A percentile compares a stretch with the other conserved stretches of the same genome.
These are phyloP conservation scores for Diaporthe citrichinensis DNA, from an alignment of 2,329 filamentous ascomycete species.

Conservation along the genomic window DNA sequence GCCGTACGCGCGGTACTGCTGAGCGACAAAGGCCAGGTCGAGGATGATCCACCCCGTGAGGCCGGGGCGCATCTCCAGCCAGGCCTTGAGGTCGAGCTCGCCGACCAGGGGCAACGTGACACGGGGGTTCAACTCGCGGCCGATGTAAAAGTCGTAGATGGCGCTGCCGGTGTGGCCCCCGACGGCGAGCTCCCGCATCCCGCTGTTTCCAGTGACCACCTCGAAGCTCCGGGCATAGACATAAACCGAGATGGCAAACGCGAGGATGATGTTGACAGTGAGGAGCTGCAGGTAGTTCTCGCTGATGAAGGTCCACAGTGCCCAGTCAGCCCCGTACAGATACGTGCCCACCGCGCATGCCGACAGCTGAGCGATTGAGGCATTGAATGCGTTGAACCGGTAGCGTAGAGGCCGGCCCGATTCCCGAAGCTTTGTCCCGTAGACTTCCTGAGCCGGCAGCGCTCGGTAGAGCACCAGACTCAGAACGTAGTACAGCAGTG, in stretches of 20 bases:
- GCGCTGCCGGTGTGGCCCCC: conserved; percentile 85
- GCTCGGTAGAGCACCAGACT: conserved; percentile 81
- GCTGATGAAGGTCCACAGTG: conserved; percentile 89
- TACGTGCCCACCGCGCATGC: conserved; percentile 79
- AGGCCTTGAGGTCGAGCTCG: conserved; percentile 87
- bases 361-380: conserved; percentile 77
- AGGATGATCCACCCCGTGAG: conserved; percentile 88
- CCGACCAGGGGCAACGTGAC: conserved; percentile 81
- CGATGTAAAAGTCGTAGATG: conserved; percentile 94
- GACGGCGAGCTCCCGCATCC: conserved; percentile 80
- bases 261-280: conserved; percentile 82
- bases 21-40: conserved; percentile 83
- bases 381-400: conserved; percentile 81
- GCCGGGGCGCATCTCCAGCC: conserved; percentile 86
- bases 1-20: conserved; percentile 86
- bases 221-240: conserved; percentile 85
- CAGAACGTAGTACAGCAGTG: conserved; percentile 80
- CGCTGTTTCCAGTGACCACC: conserved; percentile 78
- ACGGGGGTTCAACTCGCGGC: conserved; percentile 89
- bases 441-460: conserved; percentile 77
- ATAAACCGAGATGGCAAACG: conserved; percentile 77
- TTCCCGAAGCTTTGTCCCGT: conserved; percentile 76
- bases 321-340: conserved; percentile 81
- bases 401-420: conserved; percentile 80
- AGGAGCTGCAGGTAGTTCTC: conserved; percentile 88